These are phyloP conservation scores for Rhipidocladum racemiflorum DNA, from an alignment of 176 grass and related monocot genomes.

Conservation along the genomic window DNA sequence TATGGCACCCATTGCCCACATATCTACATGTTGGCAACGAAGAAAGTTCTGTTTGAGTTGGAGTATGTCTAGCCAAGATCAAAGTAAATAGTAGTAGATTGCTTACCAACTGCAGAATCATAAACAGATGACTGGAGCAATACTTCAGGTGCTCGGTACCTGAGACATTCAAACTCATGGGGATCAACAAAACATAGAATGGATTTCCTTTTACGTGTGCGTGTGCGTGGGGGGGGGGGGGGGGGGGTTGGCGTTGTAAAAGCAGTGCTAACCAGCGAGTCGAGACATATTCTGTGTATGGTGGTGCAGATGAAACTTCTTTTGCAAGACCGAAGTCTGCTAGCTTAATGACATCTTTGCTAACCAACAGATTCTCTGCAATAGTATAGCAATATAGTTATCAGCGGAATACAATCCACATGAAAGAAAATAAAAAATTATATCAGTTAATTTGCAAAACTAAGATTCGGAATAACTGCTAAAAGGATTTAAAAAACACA, in stretches of 20 bases:
- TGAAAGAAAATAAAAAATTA: not conserved
- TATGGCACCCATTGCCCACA: slow-evolving; percentile 99
- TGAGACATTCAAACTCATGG: slow-evolving; percentile 38
- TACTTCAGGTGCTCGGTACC: slow-evolving; percentile 98
- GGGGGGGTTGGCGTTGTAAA: not conserved
- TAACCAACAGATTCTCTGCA: slow-evolving; percentile 93
- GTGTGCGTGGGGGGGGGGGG: too few relatives aligned
- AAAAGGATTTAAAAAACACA: not conserved
- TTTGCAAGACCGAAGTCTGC: slow-evolving; percentile 96
- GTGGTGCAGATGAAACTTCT: slow-evolving; percentile 79
- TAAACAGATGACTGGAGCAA: slow-evolving; percentile 89
- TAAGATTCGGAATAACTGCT: not conserved
- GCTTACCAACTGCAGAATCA: slow-evolving; percentile 85
- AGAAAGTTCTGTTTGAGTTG: slow-evolving; percentile 25
- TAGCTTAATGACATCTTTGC: slow-evolving; percentile 89
- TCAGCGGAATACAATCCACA: not conserved
- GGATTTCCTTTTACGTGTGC: not conserved
- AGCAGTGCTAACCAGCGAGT: slow-evolving; percentile 69
- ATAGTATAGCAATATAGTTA: slow-evolving; percentile 9
- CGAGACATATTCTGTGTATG: slow-evolving; percentile 99
- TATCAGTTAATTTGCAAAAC: not conserved
- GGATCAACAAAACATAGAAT: slow-evolving; percentile 29
- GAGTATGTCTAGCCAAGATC: not conserved
- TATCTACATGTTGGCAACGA: slow-evolving; percentile 59
- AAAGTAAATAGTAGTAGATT: slow-evolving; percentile 37